Conservation (phyloP, 2,329 filamentous ascomycete genomes). For the Fusarium marasasianum region DNA sequence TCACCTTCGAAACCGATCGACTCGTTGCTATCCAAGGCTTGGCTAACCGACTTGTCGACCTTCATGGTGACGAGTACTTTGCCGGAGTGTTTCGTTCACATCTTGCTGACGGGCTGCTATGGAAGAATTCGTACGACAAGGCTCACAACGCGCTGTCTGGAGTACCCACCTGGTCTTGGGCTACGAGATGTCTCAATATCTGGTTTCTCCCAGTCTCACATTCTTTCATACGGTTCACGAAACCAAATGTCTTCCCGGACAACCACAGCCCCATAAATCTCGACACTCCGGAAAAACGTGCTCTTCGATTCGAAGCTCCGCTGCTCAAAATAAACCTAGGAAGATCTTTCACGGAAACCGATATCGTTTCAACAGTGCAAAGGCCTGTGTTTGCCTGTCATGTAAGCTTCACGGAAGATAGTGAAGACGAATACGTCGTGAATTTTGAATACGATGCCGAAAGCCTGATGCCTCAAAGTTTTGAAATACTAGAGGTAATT, state of each 20-base stretch:
- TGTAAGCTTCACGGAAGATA: neutral
- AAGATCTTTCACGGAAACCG: neutral
- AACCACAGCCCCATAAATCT: neutral
- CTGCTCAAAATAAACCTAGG: neutral
- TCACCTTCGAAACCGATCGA: slow-evolving; percentile 8
- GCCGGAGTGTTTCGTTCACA: slow-evolving; percentile 1
- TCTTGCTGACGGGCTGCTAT: slow-evolving; percentile 7
- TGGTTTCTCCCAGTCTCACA: neutral
- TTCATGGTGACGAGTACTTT: slow-evolving; percentile 2
- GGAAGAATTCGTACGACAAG: neutral
- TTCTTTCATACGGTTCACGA: neutral
- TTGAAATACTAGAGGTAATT: neutral
- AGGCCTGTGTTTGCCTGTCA: neutral
- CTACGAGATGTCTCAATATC: neutral
- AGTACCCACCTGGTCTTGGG: slow-evolving; percentile 16
- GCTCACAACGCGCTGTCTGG: neutral
- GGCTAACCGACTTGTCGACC: neutral
- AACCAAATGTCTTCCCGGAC: neutral
- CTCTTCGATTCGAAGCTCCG: neutral
- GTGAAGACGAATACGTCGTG: neutral
- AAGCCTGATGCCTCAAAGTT: neutral
- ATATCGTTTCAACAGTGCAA: neutral
- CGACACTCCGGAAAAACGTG: neutral
- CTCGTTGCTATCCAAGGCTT: slow-evolving; percentile 11
- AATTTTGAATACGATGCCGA: neutral